Percentiles rank a stretch among this genome's conserved stretches.
Conservation (phyloP, 2,329 filamentous ascomycete species). For the Beauveria rudraprayagi region DNA sequence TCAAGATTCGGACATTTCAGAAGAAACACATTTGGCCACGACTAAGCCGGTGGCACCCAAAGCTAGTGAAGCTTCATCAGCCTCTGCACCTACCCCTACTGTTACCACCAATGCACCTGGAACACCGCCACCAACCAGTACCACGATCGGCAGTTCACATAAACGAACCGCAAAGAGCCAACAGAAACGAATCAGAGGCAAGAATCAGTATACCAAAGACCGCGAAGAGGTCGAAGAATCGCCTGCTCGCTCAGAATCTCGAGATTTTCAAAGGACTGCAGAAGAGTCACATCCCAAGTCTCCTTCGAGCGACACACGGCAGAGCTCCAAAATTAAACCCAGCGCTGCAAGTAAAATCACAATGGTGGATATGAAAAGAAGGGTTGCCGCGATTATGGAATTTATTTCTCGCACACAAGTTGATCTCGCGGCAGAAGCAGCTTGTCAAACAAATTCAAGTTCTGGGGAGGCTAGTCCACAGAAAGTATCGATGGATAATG, state of each 20-base stretch:
- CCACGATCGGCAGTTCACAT: constrained; percentile 38
- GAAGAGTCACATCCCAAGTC: constrained; percentile 31
- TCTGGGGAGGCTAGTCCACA: constrained; percentile 34
- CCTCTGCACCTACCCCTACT: constrained; percentile 22
- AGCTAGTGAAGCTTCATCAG: constrained; percentile 21
- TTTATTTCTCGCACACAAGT: constrained; percentile 86
- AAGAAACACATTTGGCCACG: constrained; percentile 52
- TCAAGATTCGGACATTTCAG: constrained; percentile 65
- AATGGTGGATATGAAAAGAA: constrained; percentile 81
- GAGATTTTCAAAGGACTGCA: constrained; percentile 31
- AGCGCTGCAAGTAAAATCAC: constrained; percentile 60
- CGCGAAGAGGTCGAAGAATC: constrained; percentile 54
- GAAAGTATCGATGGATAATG: constrained; percentile 22
- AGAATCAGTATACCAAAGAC: constrained; percentile 78
- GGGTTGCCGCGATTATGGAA: constrained; percentile 75
- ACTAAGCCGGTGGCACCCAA: constrained; percentile 22
- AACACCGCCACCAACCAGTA: constrained; percentile 37
- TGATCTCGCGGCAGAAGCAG: constrained; percentile 65
- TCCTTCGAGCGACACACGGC: constrained; percentile 41
- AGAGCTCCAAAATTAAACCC: constrained; percentile 42
- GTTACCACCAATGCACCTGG: constrained; percentile 24
- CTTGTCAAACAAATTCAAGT: constrained; percentile 29
- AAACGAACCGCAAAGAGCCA: constrained; percentile 55
- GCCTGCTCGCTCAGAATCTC: constrained; percentile 48
- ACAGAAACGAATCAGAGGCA: constrained; percentile 59